A percentile compares a stretch with the other conserved stretches of the same genome.
These are phyloP conservation scores for Umbelopsis isabellina DNA, from an alignment of 192 early-diverging fungal genomes.

Conservation along the genomic window DNA sequence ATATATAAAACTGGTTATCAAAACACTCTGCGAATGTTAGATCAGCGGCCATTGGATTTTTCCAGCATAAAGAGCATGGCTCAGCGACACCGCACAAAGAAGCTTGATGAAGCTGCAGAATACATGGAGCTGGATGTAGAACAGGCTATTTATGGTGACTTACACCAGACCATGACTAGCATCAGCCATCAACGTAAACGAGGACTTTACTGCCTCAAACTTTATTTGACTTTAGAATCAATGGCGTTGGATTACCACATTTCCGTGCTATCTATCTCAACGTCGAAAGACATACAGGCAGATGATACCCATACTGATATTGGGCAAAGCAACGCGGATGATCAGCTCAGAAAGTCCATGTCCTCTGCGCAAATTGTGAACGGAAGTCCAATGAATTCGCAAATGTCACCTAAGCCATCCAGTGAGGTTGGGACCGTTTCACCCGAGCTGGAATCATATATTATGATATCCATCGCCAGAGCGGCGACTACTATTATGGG, in stretches of 20 bases:
- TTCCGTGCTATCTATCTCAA: neutral
- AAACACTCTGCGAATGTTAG: neutral
- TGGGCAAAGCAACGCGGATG: too few relatives aligned
- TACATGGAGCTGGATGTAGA: neutral
- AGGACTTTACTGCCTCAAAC: neutral
- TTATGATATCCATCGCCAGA: neutral
- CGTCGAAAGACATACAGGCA: too few relatives aligned
- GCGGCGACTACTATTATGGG: neutral
- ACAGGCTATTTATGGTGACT: neutral
- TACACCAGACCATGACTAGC: neutral
- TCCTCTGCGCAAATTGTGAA: neutral
- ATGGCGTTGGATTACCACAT: neutral
- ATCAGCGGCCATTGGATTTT: neutral
- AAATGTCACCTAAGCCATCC: conserved; percentile 8
- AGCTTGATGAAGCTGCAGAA: neutral
- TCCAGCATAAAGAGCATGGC: neutral
- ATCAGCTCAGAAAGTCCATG: neutral
- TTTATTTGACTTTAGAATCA: neutral
- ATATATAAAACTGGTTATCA: conserved; percentile 1
- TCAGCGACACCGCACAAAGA: neutral
- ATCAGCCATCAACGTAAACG: neutral
- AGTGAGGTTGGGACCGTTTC: neutral
- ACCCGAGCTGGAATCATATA: neutral
- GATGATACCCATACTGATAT: too few relatives aligned
- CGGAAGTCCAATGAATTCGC: neutral